Evolutionary conservation across 148 eudicot genomes (phyloP), one percentile per base, ranked within the genome.

Genomic region (Silene conica): DNA sequence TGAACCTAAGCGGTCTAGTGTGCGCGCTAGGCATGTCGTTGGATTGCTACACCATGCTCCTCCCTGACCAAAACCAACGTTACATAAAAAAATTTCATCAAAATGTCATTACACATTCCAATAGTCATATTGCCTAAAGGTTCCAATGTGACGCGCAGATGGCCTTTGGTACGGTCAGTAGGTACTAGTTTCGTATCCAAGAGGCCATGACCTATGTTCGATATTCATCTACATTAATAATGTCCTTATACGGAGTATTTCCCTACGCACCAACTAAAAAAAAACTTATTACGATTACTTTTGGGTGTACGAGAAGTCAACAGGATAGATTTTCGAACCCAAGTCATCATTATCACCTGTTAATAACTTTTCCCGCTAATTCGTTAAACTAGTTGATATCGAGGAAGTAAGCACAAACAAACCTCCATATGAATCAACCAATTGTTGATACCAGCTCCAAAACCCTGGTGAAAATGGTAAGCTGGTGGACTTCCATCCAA

Each of bases 401-500:
- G 55, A 50, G 14, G 16, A 15, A 63, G 22, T 10, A n/a, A 46
- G 67, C 20, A 52, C 22, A 74, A 25, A 91, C 21, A 74, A 26
- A 91, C 96, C 93, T 86, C 93, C 38, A 91, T 62, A 64, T 89
- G 92, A 45, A 93, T 80, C 73, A 93, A 72, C 98, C 96, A 93
- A 63, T 86, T 90, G 74, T 93, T 80, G 48, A 86, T 70, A 60
- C 98, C 98, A 48, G 84, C 58, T 65, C 91, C 98, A 66, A 59
- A 90, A 43, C 97, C 97, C 73, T 76, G 76, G 76, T 86, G 85
- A 73, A 87, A 69, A 77, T 89, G 92, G 84, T 90, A 93, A 18
- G 96, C 98, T 28, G 98, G 92, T 13, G 98, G 92, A 50, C 89
- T 90, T 67, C 98, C 98, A 78, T 93, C 98, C 87, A 93, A 80